These are phyloP conservation scores for Stagonosporopsis vannaccii DNA, from an alignment of 2,329 filamentous ascomycete species.

Conservation along the genomic window DNA sequence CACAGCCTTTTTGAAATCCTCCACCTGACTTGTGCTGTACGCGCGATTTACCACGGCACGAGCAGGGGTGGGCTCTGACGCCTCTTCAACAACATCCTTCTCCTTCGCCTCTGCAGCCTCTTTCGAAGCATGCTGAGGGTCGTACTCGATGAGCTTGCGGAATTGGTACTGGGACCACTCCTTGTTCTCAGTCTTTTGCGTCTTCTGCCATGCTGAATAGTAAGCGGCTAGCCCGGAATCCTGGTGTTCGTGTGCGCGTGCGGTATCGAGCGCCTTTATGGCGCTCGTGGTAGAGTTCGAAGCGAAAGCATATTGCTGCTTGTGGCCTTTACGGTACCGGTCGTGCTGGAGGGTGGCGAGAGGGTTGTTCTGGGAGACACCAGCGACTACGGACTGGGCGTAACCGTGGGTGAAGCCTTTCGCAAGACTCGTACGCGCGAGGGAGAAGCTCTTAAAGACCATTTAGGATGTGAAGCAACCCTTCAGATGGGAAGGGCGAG, in stretches of 20 bases:
- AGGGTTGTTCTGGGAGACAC: slow-evolving; percentile 68
- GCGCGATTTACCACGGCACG: slow-evolving; percentile 54
- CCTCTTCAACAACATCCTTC: slow-evolving; percentile 40
- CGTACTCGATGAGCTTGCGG: slow-evolving; percentile 88
- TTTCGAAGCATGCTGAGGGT: slow-evolving; percentile 59
- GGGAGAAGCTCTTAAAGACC: slow-evolving; percentile 75
- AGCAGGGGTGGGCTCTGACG: slow-evolving; percentile 35
- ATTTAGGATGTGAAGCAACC: slow-evolving; percentile 82
- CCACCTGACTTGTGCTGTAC: slow-evolving; percentile 63
- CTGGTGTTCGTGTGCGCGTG: slow-evolving; percentile 40
- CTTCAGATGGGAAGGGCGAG: slow-evolving; percentile 64
- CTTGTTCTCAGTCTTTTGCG: slow-evolving; percentile 73
- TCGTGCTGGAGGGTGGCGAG: slow-evolving; percentile 60
- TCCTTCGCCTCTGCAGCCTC: slow-evolving; percentile 49
- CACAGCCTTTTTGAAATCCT: slow-evolving; percentile 66
- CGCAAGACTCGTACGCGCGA: slow-evolving; percentile 96
- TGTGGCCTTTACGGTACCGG: slow-evolving; percentile 58
- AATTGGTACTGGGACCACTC: slow-evolving; percentile 95
- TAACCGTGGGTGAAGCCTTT: slow-evolving; percentile 98
- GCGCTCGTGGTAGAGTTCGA: slow-evolving; percentile 48
- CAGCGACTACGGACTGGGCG: slow-evolving; percentile 96
- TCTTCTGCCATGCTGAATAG: slow-evolving; percentile 86
- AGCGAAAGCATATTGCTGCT: slow-evolving; percentile 81
- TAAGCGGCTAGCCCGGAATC: slow-evolving; percentile 80
- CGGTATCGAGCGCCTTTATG: slow-evolving; percentile 41